Percentiles rank a stretch among this genome's conserved stretches.
phyloP scores from a whole-genome alignment of 2,329 filamentous ascomycete genomes.

The Colletotrichum godetiae region DNA sequence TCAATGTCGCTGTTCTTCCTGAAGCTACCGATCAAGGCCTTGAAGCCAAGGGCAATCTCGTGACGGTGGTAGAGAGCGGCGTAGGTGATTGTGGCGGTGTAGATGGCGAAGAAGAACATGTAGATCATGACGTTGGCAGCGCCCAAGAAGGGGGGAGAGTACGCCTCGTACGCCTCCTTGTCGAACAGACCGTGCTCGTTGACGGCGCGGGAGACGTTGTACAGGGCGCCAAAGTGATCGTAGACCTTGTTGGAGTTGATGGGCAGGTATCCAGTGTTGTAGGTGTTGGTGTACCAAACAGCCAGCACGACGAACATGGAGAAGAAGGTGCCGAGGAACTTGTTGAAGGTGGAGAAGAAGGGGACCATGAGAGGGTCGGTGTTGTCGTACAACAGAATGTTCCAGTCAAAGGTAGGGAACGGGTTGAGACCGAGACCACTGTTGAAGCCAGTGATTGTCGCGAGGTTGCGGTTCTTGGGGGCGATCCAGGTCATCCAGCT shows the following conservation, averaged over 20 bases:
- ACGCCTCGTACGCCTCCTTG: constrained; percentile 56
- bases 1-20: constrained; percentile 52
- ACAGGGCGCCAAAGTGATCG: constrained; percentile 59
- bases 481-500: constrained; percentile 61
- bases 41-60: constrained; percentile 62
- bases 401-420: constrained; percentile 46
- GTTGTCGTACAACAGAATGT: constrained; percentile 37
- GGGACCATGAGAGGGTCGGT: constrained; percentile 59
- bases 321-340: constrained; percentile 66
- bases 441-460: constrained; percentile 42
- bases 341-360: constrained; percentile 71
- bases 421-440: constrained; percentile 46
- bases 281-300: constrained; percentile 70
- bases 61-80: constrained; percentile 63
- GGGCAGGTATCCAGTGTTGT: constrained; percentile 65
- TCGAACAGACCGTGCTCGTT: constrained; percentile 58
- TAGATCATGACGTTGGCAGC: constrained; percentile 64
- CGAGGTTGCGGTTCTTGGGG: constrained; percentile 46
- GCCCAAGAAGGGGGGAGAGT: constrained; percentile 63
- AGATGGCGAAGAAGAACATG: constrained; percentile 66
- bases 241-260: constrained; percentile 64
- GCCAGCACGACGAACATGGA: constrained; percentile 65
- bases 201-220: constrained; percentile 57
- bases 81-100: constrained; percentile 63
- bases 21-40: constrained; percentile 58